These are phyloP conservation scores for Pleurotus ostreatus DNA, from an alignment of 768 basidiomycete genomes.

Conservation along the genomic window DNA sequence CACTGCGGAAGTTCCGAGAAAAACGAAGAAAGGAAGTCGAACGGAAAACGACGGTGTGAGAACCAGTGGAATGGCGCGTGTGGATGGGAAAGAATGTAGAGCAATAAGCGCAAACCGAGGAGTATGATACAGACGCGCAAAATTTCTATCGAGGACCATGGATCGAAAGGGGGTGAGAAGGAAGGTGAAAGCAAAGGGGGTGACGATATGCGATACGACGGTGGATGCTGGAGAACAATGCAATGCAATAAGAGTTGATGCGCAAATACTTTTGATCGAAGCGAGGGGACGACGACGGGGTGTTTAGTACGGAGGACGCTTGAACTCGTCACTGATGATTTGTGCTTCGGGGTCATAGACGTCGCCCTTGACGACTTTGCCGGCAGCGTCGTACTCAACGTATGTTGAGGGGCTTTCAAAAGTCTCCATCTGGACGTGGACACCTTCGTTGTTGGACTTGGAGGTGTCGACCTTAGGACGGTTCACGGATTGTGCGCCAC, in stretches of 20 bases:
- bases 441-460: constrained; percentile 25
- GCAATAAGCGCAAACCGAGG: too few species aligned
- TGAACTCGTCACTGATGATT: constrained; percentile 58
- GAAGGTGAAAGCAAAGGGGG: too few species aligned
- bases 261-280: background rate
- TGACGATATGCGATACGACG: too few species aligned
- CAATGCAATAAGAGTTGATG: background rate
- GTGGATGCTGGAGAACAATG: background rate
- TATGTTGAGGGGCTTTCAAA: constrained; percentile 37
- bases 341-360: constrained; percentile 59
- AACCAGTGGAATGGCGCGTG: too few species aligned
- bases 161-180: too few species aligned
- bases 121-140: too few species aligned
- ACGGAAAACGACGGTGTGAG: too few species aligned
- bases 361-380: constrained; percentile 41
- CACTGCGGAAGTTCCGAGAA: too few species aligned
- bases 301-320: constrained; percentile 45
- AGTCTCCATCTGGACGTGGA: constrained; percentile 36
- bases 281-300: background rate
- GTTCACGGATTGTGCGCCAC: constrained; percentile 26
- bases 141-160: too few species aligned
- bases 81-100: too few species aligned
- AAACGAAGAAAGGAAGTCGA: too few species aligned
- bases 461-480: constrained; percentile 31
- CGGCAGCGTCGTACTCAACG: constrained; percentile 54